Evolutionary conservation across 805 yeast genomes (phyloP).

Genomic region (Suhomyces pyralidae): DNA sequence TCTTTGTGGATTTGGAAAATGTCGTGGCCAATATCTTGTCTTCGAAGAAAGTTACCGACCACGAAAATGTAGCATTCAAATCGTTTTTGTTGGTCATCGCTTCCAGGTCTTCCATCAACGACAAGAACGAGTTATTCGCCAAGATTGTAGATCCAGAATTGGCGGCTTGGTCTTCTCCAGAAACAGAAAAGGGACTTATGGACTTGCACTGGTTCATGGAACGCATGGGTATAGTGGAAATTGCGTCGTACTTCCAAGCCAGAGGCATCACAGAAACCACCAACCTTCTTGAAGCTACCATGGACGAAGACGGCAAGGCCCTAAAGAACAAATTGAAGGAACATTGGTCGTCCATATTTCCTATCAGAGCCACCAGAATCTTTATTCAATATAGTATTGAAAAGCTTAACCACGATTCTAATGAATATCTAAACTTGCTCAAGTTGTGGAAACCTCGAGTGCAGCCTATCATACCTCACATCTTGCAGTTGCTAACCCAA

Average conservation of each 20-base stretch:
- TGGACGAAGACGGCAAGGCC: constrained; percentile 84
- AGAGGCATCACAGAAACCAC: constrained; percentile 78
- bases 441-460: constrained; percentile 90
- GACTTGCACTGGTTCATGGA: constrained; percentile 99
- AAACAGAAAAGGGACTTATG: constrained; percentile 81
- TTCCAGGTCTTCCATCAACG: constrained; percentile 71
- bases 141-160: constrained; percentile 92
- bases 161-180: constrained; percentile 87
- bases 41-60: constrained; percentile 71
- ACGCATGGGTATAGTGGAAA: constrained; percentile 88
- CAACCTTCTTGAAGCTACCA: constrained; percentile 69
- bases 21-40: constrained; percentile 72
- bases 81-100: constrained; percentile 90
- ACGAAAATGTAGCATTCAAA: constrained; percentile 91
- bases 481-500: constrained; percentile 81
- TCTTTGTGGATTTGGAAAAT: constrained; percentile 75
- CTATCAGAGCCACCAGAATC: constrained; percentile 92
- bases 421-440: constrained; percentile 67
- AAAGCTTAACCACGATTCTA: constrained; percentile 74
- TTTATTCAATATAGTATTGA: constrained; percentile 95
- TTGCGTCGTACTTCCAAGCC: constrained; percentile 83
- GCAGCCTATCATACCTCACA: constrained; percentile 87
- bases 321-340: constrained; percentile 77
- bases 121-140: constrained; percentile 75
- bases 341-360: constrained; percentile 92